Base-by-base conservation (phyloP, 2,329 filamentous ascomycete genomes). In the Coniochaeta ligniaria region DNA sequence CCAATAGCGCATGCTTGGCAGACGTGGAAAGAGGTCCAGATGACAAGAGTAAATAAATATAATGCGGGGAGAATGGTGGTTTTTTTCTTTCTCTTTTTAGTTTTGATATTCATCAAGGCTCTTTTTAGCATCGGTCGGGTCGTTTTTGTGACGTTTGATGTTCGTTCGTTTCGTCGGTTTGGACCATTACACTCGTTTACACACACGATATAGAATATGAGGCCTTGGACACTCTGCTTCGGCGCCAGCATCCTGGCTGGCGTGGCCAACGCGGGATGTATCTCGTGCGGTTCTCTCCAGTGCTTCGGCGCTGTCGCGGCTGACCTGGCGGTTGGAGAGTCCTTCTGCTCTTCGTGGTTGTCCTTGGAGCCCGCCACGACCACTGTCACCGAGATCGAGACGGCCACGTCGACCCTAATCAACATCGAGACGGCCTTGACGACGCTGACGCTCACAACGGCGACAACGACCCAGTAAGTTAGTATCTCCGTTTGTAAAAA, bases 241-340 rank as follows among this genome's bases (percentile, higher is more conserved):
- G 55, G 57, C 35, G 80, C 80, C 11, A 79, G 77, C 38, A 84
- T 80, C 65, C 61, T 81, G 6, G 71, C 72, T 0, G 63, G 78
- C 4, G 76, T 73, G 1, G 76, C 79, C 33, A 78, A 84, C 63
- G 77, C 77, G 11, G 80, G 83, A 63, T 85, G 85, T 67, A 75
- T 45, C 17, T 22, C 76, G 26, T 63, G 62, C 45, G 62, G 63
- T 33, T 58, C 47, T 3, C n/a, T 20, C 1, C 58, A 61, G 52
- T 65, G 63, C 47, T 22, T 61, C 38, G 60, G 17, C 31, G 63
- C 63, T 24, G n/a, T 65, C 41, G 36, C 28, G 24, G 55, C 47
- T 7, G 61, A 62, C 54, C 54, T 43, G n/a, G 55, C 28, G 6
- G 38, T 60, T 17, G 64, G 64, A 38, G 62, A 64, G 59, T 54